phyloP scores from a whole-genome alignment of 106 monocot species.

The Dendrobium huoshanense region DNA sequence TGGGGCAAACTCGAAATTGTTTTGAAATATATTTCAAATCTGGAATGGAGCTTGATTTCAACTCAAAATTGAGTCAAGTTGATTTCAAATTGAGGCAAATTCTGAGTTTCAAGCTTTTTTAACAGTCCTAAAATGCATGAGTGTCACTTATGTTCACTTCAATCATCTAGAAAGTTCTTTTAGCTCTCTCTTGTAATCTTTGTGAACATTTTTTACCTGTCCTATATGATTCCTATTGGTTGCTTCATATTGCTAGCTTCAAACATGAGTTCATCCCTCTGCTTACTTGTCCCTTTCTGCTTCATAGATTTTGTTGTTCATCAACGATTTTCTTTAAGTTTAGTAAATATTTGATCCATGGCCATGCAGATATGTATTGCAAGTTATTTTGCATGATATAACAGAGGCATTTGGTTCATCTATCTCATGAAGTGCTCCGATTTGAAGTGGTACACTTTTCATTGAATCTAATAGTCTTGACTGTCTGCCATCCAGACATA shows the following conservation, averaged over 20 bases:
- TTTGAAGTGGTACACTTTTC: slow-evolving; percentile 1
- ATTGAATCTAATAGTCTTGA: not conserved
- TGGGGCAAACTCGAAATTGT: not conserved
- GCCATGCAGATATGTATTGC: not conserved
- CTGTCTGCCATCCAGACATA: slow-evolving; percentile 30
- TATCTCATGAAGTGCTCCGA: slow-evolving; percentile 4
- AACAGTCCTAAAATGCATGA: not conserved
- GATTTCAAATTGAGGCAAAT: not conserved
- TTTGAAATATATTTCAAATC: not conserved
- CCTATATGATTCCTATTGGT: not conserved
- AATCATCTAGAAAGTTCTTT: not conserved
- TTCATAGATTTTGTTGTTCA: not conserved
- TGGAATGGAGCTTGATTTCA: not conserved
- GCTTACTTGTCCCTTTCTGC: not conserved
- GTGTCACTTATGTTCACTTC: not conserved
- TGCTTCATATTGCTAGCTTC: not conserved
- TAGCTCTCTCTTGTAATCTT: not conserved
- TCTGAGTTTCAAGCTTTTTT: not conserved
- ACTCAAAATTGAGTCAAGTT: not conserved
- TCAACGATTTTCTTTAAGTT: not conserved
- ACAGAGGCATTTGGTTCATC: not conserved
- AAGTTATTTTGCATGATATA: not conserved
- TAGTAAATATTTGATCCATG: not conserved
- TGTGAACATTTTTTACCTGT: not conserved
- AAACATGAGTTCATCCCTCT: not conserved